Conservation (phyloP, 257 asterid genomes). For the Nicotiana attenuata region DNA sequence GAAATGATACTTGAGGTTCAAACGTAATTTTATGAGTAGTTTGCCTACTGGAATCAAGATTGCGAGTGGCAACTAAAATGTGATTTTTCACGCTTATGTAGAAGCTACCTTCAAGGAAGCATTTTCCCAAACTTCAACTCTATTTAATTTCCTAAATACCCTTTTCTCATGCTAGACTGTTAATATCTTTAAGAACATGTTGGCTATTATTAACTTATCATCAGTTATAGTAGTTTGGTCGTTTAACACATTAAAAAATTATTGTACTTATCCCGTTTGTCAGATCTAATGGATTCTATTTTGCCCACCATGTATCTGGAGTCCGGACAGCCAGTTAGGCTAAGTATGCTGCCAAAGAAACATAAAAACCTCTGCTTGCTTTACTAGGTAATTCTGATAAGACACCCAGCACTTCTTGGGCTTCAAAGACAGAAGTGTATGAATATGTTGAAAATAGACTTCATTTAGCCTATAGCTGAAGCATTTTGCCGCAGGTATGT, state of each 20-base stretch:
- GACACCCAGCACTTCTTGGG: neutral
- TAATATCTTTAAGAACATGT: neutral
- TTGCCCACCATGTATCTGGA: neutral
- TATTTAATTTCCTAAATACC: neutral
- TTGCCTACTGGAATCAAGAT: neutral
- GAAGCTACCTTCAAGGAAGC: neutral
- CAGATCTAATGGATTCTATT: neutral
- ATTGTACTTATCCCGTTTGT: neutral
- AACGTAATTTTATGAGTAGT: neutral
- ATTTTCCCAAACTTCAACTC: neutral
- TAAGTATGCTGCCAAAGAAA: neutral
- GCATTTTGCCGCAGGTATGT: no score
- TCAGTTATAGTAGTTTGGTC: neutral
- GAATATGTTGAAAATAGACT: no score
- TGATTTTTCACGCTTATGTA: neutral
- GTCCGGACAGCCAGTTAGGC: neutral
- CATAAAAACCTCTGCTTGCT: slow-evolving; percentile 3
- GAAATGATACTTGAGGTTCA: neutral
- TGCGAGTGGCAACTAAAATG: neutral
- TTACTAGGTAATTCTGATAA: neutral
- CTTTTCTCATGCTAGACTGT: neutral
- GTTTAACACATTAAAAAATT: neutral
- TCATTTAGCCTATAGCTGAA: no score
- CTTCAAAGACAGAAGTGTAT: neutral
- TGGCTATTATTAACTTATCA: neutral